Conservation (phyloP, 352 stramenopile genomes). For the Aphanomyces stellatus region DNA sequence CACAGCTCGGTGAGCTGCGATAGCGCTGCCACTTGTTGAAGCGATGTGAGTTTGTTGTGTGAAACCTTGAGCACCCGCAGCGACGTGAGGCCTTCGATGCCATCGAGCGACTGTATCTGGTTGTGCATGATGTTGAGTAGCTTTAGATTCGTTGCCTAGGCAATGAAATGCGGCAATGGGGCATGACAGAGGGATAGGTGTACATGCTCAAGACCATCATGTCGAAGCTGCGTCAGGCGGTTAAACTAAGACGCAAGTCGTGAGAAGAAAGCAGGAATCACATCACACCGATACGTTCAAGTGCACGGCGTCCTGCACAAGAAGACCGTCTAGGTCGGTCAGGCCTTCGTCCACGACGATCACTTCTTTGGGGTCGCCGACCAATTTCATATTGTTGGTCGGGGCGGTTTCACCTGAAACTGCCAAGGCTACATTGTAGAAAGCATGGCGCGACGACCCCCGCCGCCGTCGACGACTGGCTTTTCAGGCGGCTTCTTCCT, state of each 20-base stretch:
- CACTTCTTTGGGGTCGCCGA: constrained; percentile 23
- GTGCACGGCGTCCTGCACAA: constrained; percentile 25
- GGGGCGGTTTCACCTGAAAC: neutral
- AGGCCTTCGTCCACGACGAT: constrained; percentile 52
- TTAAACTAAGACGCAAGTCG: constrained; percentile 43
- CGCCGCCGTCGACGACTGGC: constrained; percentile 17
- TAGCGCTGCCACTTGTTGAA: constrained; percentile 34
- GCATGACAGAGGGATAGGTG: too few relatives aligned
- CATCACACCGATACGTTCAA: constrained; percentile 50
- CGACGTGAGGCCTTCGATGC: constrained; percentile 31
- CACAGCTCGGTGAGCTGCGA: constrained; percentile 45
- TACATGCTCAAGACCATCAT: constrained; percentile 45
- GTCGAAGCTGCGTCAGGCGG: constrained; percentile 28
- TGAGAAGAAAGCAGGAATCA: neutral
- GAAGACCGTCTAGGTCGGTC: constrained; percentile 22
- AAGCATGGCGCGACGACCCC: neutral
- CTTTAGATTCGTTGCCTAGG: constrained; percentile 33
- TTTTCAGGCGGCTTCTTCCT: constrained; percentile 50
- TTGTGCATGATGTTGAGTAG: constrained; percentile 64
- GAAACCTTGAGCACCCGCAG: constrained; percentile 47
- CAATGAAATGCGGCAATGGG: neutral
- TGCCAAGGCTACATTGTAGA: neutral
- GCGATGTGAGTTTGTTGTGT: constrained; percentile 41
- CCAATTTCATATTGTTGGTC: neutral
- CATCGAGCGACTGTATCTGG: constrained; percentile 32